Conservation (phyloP, 176 grass and related monocot genomes). For the Lolium perenne region DNA sequence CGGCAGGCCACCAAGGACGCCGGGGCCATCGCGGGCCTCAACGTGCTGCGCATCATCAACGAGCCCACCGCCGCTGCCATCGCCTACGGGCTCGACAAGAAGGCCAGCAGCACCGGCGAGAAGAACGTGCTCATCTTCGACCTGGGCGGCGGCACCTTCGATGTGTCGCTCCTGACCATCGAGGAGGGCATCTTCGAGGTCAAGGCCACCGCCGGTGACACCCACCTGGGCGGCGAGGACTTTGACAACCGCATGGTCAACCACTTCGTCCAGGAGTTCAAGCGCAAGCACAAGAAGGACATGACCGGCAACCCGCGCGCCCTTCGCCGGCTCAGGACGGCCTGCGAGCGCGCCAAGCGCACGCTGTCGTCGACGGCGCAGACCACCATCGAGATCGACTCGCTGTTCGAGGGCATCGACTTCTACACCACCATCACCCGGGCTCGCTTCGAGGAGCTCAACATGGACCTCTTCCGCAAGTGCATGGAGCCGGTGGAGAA, state of each 20-base stretch:
- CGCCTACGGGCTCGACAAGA: conserved; percentile 69
- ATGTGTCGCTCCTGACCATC: conserved; percentile 69
- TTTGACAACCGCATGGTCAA: conserved; percentile 71
- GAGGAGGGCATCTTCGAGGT: conserved; percentile 85
- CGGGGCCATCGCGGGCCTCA: conserved; percentile 52
- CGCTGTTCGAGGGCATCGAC: conserved; percentile 88
- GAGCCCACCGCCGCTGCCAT: conserved; percentile 69
- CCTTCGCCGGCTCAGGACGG: conserved; percentile 58
- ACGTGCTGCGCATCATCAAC: conserved; percentile 74
- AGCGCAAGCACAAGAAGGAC: conserved; percentile 72
- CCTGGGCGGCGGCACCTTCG: conserved; percentile 65
- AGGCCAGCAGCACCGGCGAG: conserved; percentile 52
- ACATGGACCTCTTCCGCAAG: conserved; percentile 97
- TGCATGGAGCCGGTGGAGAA: conserved; percentile 81
- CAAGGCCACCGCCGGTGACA: conserved; percentile 68
- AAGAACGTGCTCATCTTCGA: conserved; percentile 77
- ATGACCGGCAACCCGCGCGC: conserved; percentile 61
- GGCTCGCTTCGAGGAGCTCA: conserved; percentile 91
- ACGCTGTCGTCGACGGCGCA: conserved; percentile 90
- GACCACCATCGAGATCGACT: conserved; percentile 95
- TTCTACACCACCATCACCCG: conserved; percentile 94
- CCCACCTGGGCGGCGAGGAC: conserved; percentile 63
- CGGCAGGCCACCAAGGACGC: conserved; percentile 73
- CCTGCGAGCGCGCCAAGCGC: conserved; percentile 89
- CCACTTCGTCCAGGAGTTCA: conserved; percentile 69